phyloP scores from a whole-genome alignment of 2,329 filamentous ascomycete species.

The Trichoderma aggressivum region DNA sequence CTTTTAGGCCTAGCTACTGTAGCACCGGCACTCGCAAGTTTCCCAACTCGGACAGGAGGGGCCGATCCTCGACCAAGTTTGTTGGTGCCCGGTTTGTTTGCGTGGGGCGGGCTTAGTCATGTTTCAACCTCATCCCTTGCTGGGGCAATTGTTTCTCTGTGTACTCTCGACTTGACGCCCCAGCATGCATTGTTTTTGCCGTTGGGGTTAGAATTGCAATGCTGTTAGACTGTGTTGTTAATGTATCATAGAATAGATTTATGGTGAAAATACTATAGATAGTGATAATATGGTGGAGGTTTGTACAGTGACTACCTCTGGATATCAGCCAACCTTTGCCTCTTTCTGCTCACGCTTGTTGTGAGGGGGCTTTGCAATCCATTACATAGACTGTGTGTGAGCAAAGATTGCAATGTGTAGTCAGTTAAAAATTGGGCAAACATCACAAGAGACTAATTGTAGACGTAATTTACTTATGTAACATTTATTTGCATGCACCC shows the following conservation, averaged over 20 bases:
- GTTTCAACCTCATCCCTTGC: constrained; percentile 13
- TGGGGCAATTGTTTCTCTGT: not conserved
- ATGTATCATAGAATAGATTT: not conserved
- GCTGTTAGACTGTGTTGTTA: not conserved
- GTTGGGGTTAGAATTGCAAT: not conserved
- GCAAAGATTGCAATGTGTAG: not conserved
- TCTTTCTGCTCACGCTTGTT: not conserved
- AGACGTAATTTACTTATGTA: not conserved
- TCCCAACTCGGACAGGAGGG: not conserved
- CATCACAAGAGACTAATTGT: not conserved
- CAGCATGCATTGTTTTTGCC: not conserved
- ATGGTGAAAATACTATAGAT: not conserved
- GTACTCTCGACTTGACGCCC: not conserved
- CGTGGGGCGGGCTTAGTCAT: constrained; percentile 4
- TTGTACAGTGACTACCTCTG: not conserved
- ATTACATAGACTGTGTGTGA: not conserved
- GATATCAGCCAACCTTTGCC: not conserved
- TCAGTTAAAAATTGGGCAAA: not conserved
- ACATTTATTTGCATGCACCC: not conserved
- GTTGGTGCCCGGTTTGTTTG: not conserved
- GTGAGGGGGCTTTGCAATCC: not conserved
- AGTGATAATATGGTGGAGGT: not conserved
- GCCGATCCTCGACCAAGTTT: not conserved
- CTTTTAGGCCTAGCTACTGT: no score
- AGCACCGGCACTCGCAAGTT: not conserved